phyloP scores from a whole-genome alignment of 2,329 filamentous ascomycete species.

The Drechslerella dactyloides region DNA sequence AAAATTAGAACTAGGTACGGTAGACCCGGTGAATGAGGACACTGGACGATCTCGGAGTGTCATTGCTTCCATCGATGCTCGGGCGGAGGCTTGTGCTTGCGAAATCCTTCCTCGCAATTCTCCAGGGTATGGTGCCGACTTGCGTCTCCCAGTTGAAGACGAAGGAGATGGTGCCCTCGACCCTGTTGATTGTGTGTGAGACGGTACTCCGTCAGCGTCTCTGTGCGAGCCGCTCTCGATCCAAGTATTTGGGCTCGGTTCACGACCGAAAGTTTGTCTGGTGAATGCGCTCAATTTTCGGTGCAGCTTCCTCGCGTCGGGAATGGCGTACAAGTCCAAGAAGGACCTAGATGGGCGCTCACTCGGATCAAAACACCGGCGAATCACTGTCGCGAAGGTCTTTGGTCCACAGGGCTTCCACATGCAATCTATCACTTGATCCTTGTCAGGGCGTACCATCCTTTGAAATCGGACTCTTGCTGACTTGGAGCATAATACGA shows the following conservation, averaged over 20 bases:
- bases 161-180: constrained; percentile 37
- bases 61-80: constrained; percentile 36
- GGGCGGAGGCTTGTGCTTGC: constrained; percentile 25
- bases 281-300: background rate
- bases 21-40: background rate
- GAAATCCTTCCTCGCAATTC: constrained; percentile 23
- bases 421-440: constrained; percentile 56
- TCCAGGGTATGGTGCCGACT: constrained; percentile 26
- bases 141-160: constrained; percentile 25
- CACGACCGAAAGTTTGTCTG: background rate
- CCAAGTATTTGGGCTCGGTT: background rate
- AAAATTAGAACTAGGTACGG: constrained; percentile 12
- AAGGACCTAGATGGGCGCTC: constrained; percentile 44
- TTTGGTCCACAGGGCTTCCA: constrained; percentile 58
- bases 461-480: constrained; percentile 53
- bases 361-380: constrained; percentile 55
- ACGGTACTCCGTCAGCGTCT: constrained; percentile 13
- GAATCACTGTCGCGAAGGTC: constrained; percentile 58
- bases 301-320: constrained; percentile 17
- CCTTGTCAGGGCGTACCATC: constrained; percentile 38
- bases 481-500: constrained; percentile 58
- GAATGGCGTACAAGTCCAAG: constrained; percentile 25
- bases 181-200: constrained; percentile 19
- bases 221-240: background rate
- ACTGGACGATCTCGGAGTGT: too few species aligned